Evolutionary conservation across 371 early-diverging fungal species (phyloP), one percentile per base, ranked within the genome.

Genomic region (Circinella minor): DNA sequence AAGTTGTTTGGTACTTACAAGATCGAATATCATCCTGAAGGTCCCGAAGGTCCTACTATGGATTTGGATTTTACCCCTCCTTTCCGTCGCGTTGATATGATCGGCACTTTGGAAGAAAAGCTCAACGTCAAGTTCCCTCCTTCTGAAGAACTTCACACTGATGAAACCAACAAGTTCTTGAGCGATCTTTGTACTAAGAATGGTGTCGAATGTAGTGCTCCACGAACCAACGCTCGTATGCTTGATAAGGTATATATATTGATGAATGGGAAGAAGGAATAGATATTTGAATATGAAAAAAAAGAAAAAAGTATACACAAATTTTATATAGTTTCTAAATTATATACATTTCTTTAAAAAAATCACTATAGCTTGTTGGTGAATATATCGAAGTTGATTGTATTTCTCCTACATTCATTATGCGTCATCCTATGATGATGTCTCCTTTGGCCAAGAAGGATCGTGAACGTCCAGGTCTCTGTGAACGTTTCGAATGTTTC

Each of bases 401-500:
- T 81, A 93, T 96, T 81, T 91, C 82, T 77, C 99, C 99, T 36
- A 96, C 99, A 36, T 99, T 99, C 88, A 95, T 99, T 72, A 95
- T 90, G 74, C 95, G 96, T 67, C 99, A 99, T 81, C 99, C 99
- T 57, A 91, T 92, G 87, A 96, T 98, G 90, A 99, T 99, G 98
- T 97, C 97, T 71, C 99, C 99, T 20, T 87, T 99, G 39, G 99
- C 99, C 81, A 99, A 99, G 92, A 92, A 93, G 77, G 98, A 99
- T 80, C 94, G 99, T 75, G 87, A 88, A 59, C 86, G 88, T 65
- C 85, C 91, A 66, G 99, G 99, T 59, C 86, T 99, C 43, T 98
- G 97, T 85, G 99, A 99, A 84, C 95, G 99, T 73, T 99, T 99
- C 82, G 99, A 99, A 86, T 86, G 96, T 77, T 99, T 99, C 79